Conservation (phyloP, 768 basidiomycete genomes). For the Lactarius hengduanensis region DNA sequence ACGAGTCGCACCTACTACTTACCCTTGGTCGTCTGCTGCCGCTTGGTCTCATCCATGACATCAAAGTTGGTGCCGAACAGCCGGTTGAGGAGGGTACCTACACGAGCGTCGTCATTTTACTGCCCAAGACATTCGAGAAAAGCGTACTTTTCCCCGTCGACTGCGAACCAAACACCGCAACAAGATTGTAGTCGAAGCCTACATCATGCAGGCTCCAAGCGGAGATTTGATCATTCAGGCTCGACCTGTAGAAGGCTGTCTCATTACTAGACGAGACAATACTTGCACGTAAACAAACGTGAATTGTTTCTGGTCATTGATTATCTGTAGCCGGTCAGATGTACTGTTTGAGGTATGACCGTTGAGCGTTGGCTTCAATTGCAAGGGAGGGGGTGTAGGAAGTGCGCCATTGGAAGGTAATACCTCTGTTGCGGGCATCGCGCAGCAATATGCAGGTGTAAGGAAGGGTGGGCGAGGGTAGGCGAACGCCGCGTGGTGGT, state of each 20-base stretch:
- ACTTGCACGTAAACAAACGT: slow-evolving; percentile 56
- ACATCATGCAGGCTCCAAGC: slow-evolving; percentile 87
- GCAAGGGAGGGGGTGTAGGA: slow-evolving; percentile 1
- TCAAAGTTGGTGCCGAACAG: slow-evolving; percentile 98
- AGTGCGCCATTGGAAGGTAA: slow-evolving; percentile 16
- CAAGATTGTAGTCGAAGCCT: slow-evolving; percentile 95
- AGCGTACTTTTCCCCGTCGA: slow-evolving; percentile 91
- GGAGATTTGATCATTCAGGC: slow-evolving; percentile 70
- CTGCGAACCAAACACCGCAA: slow-evolving; percentile 94
- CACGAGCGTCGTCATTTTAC: neutral
- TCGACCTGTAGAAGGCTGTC: slow-evolving; percentile 42
- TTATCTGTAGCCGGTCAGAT: slow-evolving; percentile 72
- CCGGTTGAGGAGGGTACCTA: slow-evolving; percentile 93
- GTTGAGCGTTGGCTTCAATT: slow-evolving; percentile 23
- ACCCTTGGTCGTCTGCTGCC: slow-evolving; percentile 99
- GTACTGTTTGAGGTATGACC: slow-evolving; percentile 32
- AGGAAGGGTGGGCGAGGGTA: neutral
- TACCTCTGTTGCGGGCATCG: slow-evolving; percentile 23
- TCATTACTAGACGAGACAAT: slow-evolving; percentile 14
- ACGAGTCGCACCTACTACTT: slow-evolving; percentile 25
- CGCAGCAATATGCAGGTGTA: neutral
- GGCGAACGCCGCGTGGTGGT: slow-evolving; percentile 24
- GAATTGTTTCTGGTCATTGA: slow-evolving; percentile 93
- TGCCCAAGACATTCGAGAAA: neutral
- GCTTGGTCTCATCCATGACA: slow-evolving; percentile 92